These are phyloP conservation scores for Pittosporum tobira DNA, from an alignment of 129 eudicot genomes.

Conservation along the genomic window DNA sequence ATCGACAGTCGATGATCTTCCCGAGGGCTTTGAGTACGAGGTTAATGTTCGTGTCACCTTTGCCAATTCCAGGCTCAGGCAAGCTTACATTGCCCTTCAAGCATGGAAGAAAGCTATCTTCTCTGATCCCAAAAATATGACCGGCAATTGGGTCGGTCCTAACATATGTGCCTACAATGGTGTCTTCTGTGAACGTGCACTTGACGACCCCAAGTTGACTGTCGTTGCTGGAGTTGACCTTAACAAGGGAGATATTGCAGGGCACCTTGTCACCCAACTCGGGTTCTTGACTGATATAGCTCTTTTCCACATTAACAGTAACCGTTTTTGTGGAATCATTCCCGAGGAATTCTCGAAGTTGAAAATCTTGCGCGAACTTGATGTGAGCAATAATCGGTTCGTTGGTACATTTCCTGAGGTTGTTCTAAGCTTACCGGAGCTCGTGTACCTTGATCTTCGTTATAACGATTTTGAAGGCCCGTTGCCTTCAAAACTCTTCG, in stretches of 20 bases:
- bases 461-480: slow-evolving; percentile 73
- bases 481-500: slow-evolving; percentile 56
- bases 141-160: slow-evolving; percentile 64
- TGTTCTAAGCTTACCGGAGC: slow-evolving; percentile 34
- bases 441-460: slow-evolving; percentile 60
- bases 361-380: slow-evolving; percentile 48
- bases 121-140: slow-evolving; percentile 60
- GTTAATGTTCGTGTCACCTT: slow-evolving; percentile 25
- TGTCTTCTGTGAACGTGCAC: slow-evolving; percentile 41
- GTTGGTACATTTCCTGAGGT: slow-evolving; percentile 67
- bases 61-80: slow-evolving; percentile 40
- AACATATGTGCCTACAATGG: slow-evolving; percentile 64
- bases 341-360: slow-evolving; percentile 44
- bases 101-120: slow-evolving; percentile 64
- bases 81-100: slow-evolving; percentile 55
- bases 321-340: slow-evolving; percentile 66
- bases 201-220: slow-evolving; percentile 31
- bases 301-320: slow-evolving; percentile 63
- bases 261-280: slow-evolving; percentile 59
- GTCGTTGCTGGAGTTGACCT: slow-evolving; percentile 69
- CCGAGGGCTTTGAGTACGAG: slow-evolving; percentile 17
- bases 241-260: slow-evolving; percentile 69
- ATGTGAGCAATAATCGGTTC: slow-evolving; percentile 73
- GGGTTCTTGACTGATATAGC: slow-evolving; percentile 56
- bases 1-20: slow-evolving; percentile 19